A percentile compares a stretch with the other conserved stretches of the same genome.
Conservation (phyloP, 169 alveolate genomes). For the Plasmodium berghei region DNA sequence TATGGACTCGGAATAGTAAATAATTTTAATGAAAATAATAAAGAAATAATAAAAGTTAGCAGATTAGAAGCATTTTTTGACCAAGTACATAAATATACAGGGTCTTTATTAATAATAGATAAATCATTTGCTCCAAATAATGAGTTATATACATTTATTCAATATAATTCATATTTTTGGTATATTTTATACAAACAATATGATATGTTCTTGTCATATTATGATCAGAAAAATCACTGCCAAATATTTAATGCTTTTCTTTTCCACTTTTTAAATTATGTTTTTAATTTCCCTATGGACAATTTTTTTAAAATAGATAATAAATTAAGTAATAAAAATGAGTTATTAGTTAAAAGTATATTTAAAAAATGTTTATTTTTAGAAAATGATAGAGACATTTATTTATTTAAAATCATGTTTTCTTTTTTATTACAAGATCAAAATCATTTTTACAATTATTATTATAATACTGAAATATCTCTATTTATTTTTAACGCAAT, state of each 20-base stretch:
- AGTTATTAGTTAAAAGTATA: neutral
- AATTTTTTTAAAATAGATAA: slow-evolving; percentile 64
- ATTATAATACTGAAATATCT: slow-evolving; percentile 36
- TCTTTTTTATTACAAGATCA: slow-evolving; percentile 48
- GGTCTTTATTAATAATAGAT: slow-evolving; percentile 47
- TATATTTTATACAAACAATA: slow-evolving; percentile 68
- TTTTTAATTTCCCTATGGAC: slow-evolving; percentile 71
- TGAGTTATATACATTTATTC: slow-evolving; percentile 56
- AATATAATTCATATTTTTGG: slow-evolving; percentile 51
- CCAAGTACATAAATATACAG: slow-evolving; percentile 23
- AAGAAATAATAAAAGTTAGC: slow-evolving; percentile 28
- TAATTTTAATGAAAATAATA: slow-evolving; percentile 13
- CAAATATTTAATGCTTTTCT: slow-evolving; percentile 34
- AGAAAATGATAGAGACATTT: slow-evolving; percentile 24
- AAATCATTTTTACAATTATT: slow-evolving; percentile 66
- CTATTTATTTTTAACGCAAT: slow-evolving; percentile 61
- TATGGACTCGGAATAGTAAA: slow-evolving; percentile 59
- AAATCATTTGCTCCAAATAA: slow-evolving; percentile 18
- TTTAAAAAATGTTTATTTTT: slow-evolving; percentile 37
- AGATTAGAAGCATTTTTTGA: slow-evolving; percentile 32
- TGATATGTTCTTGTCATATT: slow-evolving; percentile 50
- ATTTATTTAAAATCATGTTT: slow-evolving; percentile 25
- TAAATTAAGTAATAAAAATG: slow-evolving; percentile 9
- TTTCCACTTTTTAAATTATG: slow-evolving; percentile 62
- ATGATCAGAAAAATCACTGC: slow-evolving; percentile 52